Conservation (phyloP, 2,329 filamentous ascomycete genomes). For the Fusarium sororula region DNA sequence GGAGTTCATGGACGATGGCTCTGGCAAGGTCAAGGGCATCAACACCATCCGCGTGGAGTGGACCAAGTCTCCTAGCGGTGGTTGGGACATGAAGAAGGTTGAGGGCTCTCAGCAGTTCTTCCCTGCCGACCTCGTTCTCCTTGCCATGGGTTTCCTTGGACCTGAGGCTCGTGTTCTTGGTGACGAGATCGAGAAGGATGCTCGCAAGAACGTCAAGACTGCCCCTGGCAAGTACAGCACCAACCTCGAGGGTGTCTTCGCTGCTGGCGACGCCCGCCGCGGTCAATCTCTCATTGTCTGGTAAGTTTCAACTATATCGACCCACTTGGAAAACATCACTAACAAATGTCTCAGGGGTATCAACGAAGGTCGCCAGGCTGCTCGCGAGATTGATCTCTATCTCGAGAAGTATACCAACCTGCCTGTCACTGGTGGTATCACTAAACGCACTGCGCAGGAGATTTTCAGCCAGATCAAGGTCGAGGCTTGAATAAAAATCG, state of each 20-base stretch:
- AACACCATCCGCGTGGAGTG: conserved; percentile 96
- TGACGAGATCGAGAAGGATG: conserved; percentile 89
- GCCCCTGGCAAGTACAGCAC: conserved; percentile 86
- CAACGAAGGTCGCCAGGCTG: conserved; percentile 93
- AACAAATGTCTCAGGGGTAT: conserved; percentile 72
- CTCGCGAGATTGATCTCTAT: conserved; percentile 90
- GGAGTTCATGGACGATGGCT: conserved; percentile 91
- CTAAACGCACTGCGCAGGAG: conserved; percentile 83
- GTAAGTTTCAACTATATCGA: conserved; percentile 60
- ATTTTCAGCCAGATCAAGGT: conserved; percentile 57
- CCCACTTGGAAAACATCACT: neutral
- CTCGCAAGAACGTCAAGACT: conserved; percentile 96
- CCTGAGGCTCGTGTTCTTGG: conserved; percentile 89
- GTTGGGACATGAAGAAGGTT: conserved; percentile 99
- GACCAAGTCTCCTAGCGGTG: conserved; percentile 87
- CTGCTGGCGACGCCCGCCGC: conserved; percentile 92
- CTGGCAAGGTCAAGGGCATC: conserved; percentile 91
- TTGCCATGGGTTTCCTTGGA: conserved; percentile 97
- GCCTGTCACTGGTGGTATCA: conserved; percentile 91
- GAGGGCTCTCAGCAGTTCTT: conserved; percentile 95
- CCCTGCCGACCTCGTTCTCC: conserved; percentile 90
- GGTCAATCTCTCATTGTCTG: conserved; percentile 97
- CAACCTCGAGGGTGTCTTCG: conserved; percentile 88
- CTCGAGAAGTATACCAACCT: conserved; percentile 82
- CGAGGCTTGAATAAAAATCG: conserved; percentile 19